Conservation (phyloP, 148 eudicot genomes). For the Vaccinium darrowii region DNA sequence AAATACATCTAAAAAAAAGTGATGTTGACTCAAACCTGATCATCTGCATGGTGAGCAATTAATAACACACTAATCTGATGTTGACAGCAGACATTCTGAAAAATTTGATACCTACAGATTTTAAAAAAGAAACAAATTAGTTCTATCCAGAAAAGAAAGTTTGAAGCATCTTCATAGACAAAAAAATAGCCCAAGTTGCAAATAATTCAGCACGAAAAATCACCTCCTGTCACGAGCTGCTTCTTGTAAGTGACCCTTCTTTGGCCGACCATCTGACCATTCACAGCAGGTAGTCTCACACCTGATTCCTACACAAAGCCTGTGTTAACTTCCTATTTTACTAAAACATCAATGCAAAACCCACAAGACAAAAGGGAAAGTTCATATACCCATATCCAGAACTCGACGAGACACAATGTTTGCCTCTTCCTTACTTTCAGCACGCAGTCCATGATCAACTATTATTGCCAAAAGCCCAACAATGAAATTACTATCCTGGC, state of each 20-base stretch:
- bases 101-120: conserved; percentile 58
- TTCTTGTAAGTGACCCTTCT: too few species aligned
- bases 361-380: conserved; percentile 18
- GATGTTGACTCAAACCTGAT: conserved; percentile 61
- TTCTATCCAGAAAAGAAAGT: too few species aligned
- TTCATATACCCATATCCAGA: conserved; percentile 59
- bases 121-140: conserved; percentile 4
- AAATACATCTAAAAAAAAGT: background rate
- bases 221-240: too few species aligned
- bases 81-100: conserved; percentile 53
- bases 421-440: conserved; percentile 83
- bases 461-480: conserved; percentile 81
- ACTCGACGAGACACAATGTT: conserved; percentile 57
- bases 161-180: too few species aligned
- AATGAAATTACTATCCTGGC: conserved; percentile 42
- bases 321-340: conserved; percentile 36
- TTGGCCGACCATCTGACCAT: too few species aligned
- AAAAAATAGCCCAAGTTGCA: too few species aligned
- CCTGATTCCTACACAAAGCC: too few species aligned
- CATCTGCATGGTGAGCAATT: conserved; percentile 95
- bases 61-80: conserved; percentile 63
- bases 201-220: too few species aligned
- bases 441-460: conserved; percentile 87
- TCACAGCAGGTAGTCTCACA: too few species aligned
- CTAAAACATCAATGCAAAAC: background rate